Base-by-base conservation (phyloP, 163 green algal genomes). In the Prototheca wickerhamii region DNA sequence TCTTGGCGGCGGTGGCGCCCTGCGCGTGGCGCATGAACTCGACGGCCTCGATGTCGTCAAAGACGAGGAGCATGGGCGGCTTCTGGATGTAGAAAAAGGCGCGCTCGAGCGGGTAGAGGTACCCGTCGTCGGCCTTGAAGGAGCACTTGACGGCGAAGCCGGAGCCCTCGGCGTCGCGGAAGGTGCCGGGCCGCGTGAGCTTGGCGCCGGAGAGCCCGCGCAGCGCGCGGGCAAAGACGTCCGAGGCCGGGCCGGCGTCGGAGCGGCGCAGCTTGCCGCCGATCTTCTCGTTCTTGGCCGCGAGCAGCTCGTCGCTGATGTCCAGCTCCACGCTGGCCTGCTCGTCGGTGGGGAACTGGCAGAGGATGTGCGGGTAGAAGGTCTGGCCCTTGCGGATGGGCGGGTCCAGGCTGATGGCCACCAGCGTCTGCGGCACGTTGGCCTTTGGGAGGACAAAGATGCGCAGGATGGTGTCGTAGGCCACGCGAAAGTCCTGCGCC, bases 51-150 rank as follows among this genome's bases (percentile, higher is more conserved):
- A 96, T 78, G 63, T 95, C 82, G 23, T 94, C 87, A 66, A 90
- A 82, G 20, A 80, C 74, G 25, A 96, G 83, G 43, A 96, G 84
- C 60, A 92, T 84, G 25, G 92, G 89, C 34, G 92, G 92, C 75
- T 98, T 98, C 56, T 93, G 87, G 2, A 97, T 75, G 74, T 94
- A 97, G 83, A 98, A 97, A 87, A 98, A 97, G 33, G 84, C 83
- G 31, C 84, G 79, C 72, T 98, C 91, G 59, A 98, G 80, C 8
- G 92, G 92, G 79, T 95, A 98, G 43, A 98, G 74, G 69, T 89
- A 89, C 20, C 90, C 90, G 61, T 95, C 88, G 68, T 97, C 90
- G 17, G 87, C 82, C 77, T 97, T 97, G 84, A 91, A 94, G 1
- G 77, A 89, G 76, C 86, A 95, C 37, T 80, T 77, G 29, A 97